phyloP scores from a whole-genome alignment of 352 stramenopile genomes.

The Pythium volutum region DNA sequence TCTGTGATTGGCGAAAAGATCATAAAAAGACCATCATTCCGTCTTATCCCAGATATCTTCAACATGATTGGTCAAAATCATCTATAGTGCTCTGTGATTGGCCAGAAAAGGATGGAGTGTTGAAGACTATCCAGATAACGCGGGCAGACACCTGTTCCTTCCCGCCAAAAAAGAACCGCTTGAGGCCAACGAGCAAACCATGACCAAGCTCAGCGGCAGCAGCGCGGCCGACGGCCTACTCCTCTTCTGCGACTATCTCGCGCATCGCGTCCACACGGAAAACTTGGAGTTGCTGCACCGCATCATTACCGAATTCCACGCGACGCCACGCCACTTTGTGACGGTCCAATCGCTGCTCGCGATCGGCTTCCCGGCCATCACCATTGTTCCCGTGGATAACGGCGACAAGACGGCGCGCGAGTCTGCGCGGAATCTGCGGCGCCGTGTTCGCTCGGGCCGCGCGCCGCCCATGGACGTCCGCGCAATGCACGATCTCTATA shows the following conservation, averaged over 20 bases:
- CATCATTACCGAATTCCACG: constrained; percentile 3
- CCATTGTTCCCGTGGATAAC: background rate
- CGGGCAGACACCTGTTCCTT: too few relatives aligned
- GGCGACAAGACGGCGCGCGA: background rate
- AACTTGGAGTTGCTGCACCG: constrained; percentile 11
- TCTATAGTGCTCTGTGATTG: too few relatives aligned
- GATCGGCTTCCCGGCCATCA: background rate
- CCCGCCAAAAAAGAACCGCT: too few relatives aligned
- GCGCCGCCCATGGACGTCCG: background rate
- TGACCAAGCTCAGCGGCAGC: background rate
- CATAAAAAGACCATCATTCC: background rate
- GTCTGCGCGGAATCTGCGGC: background rate
- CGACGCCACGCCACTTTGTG: constrained; percentile 4
- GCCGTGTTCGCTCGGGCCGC: background rate
- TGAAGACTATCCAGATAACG: too few relatives aligned
- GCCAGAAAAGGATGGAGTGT: too few relatives aligned
- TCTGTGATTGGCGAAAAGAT: background rate
- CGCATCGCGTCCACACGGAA: background rate
- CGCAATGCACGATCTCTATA: constrained; percentile 1
- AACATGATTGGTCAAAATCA: too few relatives aligned
- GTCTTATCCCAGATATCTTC: too few relatives aligned
- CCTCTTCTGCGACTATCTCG: constrained; percentile 12
- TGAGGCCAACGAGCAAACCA: too few relatives aligned
- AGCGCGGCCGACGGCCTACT: constrained; percentile 3
- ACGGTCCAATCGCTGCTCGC: constrained; percentile 3